Base-by-base conservation (phyloP, 257 asterid species). In the Echium plantagineum region DNA sequence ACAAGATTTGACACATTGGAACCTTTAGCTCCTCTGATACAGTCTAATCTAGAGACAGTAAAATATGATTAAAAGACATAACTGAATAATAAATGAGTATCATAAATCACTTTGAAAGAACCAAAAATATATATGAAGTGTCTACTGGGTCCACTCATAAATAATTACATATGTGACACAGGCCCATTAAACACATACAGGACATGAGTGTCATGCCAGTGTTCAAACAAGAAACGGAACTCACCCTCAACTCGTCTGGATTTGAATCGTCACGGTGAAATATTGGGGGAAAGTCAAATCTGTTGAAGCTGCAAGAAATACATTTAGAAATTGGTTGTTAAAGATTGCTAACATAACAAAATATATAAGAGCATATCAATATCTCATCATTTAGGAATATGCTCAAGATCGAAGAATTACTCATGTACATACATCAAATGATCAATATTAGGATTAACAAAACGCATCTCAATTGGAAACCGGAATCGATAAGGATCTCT, bases 171-270 rank as follows among this genome's bases (percentile, higher is more conserved):
- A 18, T 53, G 26, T 53, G 22, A 17, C 20, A 28, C 57, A 53
- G 17, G 49, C 49, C 10, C 15, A 35, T 8, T 35, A 35, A 0
- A 35, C 47, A 35, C 10, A 10, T 35, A 35, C 47, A 35, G 15
- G 47, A 35, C 47, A 28, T 4, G 32, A 28, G 32, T 35, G 47
- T 15, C 4, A 42, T 12, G 4, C 13, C 49, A 10, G 1, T 12
- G 49, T 58, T 38, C 21, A 42, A 65, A 22, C 19, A 18, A 2
- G 52, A 58, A 32, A 38, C 22, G 69, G 61, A 63, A 73, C 98
- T 91, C 77, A 91, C 98, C 47, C 96, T 96, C 67, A 91, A 69
- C 68, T 91, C 98, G 73, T 87, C 98, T n/a, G 82, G 86, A 72
- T 79, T 91, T 58, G 80, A 71, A 67, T 81, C 94, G 53, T 80